Conservation (phyloP, 2,329 filamentous ascomycete genomes). For the Diaporthe velutina region DNA sequence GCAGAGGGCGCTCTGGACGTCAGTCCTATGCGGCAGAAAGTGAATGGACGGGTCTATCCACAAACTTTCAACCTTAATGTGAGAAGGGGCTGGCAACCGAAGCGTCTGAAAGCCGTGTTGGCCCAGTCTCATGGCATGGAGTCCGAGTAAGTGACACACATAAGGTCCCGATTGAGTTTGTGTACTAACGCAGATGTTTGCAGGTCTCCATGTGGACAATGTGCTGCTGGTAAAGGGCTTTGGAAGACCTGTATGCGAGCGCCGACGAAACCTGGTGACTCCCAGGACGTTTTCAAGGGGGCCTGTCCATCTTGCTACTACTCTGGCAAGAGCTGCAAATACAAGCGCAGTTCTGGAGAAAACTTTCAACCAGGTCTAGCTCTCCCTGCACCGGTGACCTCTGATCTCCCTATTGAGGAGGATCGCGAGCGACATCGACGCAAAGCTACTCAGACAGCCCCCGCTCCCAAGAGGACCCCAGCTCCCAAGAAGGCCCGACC, state of each 20-base stretch:
- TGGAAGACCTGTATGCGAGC: not conserved
- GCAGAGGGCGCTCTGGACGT: not conserved
- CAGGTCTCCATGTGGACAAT: not conserved
- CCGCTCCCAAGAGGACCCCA: no score
- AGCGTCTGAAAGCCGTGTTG: not conserved
- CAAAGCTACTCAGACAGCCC: not conserved
- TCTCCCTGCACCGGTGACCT: not conserved
- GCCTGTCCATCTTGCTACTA: not conserved
- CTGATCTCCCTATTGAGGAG: not conserved
- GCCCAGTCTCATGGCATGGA: not conserved
- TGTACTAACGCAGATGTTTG: not conserved
- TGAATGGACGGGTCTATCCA: accelerated
- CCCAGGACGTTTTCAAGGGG: not conserved
- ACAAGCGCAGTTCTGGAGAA: not conserved
- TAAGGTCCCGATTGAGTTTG: no score
- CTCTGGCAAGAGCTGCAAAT: not conserved
- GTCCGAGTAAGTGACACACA: not conserved
- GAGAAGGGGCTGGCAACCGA: accelerated
- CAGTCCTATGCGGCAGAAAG: accelerated
- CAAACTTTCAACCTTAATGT: not conserved
- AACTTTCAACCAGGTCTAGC: not conserved
- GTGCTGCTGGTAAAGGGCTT: not conserved
- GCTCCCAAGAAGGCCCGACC: no score
- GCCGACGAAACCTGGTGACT: not conserved
- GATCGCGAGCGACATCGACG: not conserved